Evolutionary conservation across 495 filamentous ascomycete species (phyloP), one percentile per base, ranked within the genome.

Genomic region (Aspergillus hancockii): DNA sequence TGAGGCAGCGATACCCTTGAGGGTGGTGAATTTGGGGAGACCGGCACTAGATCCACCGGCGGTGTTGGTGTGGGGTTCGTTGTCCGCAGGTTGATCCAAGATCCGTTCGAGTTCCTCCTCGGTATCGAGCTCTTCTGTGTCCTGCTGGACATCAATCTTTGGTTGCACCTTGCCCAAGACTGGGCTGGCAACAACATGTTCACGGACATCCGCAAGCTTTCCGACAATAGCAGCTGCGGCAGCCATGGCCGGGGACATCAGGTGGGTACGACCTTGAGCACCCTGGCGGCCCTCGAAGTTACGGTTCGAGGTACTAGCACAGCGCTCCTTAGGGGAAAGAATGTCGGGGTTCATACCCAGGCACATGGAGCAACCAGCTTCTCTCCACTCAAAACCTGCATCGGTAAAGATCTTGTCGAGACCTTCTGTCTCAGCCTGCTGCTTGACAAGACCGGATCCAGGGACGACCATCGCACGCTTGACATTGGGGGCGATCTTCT

Each of bases 261-360:
- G 81, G 74, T 98, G 94, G 18, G 94, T 98, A 59, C 94, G 86
- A 51, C 93, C 92, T 61, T 88, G 87, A 52, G 93, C 92, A 69
- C 94, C 94, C 77, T 98, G 94, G 63, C 94, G 87, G 50, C 94
- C 94, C 74, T 98, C 94, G 65, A 98, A 98, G 68, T 98, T 98
- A 61, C 94, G 90, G 78, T 98, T 98, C 64, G 89, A 93, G 58
- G 94, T 98, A 71, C 87, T 91, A 40, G 94, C 94, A 67, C 94
- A 98, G 57, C 94, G 86, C 78, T 98, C 94, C 68, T 88, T 84
- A 46, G 94, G 94, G 2, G 90, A 85, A n/a, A 98, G 84, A 64
- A 98, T 97, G 74, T 98, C 94, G 0, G 94, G 92, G 79, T 98
- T 98, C 94, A 98, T 98, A 72, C 94, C 94, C 30, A 98, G 83